These are phyloP conservation scores for Quercus rubra DNA, from an alignment of 306 rosid genomes.

Conservation along the genomic window DNA sequence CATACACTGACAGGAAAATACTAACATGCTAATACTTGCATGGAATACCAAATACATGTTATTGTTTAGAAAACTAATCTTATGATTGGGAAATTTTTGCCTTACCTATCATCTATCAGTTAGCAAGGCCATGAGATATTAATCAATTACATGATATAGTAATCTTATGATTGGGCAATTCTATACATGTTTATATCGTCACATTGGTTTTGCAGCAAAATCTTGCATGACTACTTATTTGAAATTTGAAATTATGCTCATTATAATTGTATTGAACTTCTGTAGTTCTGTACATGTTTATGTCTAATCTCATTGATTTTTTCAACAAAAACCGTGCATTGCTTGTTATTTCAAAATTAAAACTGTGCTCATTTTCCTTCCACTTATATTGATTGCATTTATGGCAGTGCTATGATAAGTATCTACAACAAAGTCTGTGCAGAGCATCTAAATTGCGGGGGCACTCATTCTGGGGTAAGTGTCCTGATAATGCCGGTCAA, in stretches of 20 bases:
- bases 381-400: not conserved
- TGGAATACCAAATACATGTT: not conserved
- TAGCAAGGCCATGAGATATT: not conserved
- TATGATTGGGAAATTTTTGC: not conserved
- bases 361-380: not conserved
- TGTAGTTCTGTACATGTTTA: too few relatives aligned
- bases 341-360: not conserved
- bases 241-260: not conserved
- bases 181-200: not conserved
- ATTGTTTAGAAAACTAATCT: not conserved
- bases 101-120: not conserved
- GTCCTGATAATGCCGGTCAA: slow-evolving; percentile 91
- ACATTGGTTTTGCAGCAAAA: not conserved
- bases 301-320: too few relatives aligned
- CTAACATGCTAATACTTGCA: not conserved
- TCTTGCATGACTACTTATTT: not conserved
- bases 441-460: slow-evolving; percentile 89
- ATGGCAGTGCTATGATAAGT: slow-evolving; percentile 87
- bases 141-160: not conserved
- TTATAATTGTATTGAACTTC: not conserved
- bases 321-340: too few relatives aligned
- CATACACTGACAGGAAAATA: too few relatives aligned
- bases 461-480: slow-evolving; percentile 92
- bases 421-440: slow-evolving; percentile 73
- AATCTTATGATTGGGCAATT: not conserved